Conservation (phyloP, 2,329 filamentous ascomycete genomes). For the Aspergillus novoparasiticus region DNA sequence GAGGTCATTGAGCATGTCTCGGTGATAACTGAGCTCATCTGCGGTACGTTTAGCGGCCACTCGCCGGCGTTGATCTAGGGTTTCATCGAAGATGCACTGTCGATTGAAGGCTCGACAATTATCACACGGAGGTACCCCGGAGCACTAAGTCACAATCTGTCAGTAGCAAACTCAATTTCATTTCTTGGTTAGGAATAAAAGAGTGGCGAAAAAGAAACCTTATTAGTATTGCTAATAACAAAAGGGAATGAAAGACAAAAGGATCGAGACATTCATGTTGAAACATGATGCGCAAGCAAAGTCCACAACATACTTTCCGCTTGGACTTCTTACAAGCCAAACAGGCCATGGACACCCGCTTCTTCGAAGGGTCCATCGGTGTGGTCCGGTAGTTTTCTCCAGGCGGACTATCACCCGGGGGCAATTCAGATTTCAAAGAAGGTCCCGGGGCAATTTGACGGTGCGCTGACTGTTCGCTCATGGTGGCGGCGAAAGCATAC, state of each 20-base stretch:
- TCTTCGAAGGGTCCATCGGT: constrained; percentile 31
- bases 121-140: constrained; percentile 40
- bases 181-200: not conserved
- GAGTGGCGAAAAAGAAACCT: not conserved
- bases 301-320: constrained; percentile 33
- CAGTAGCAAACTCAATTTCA: not conserved
- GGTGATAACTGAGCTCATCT: constrained; percentile 43
- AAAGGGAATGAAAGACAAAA: not conserved
- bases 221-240: too few relatives aligned
- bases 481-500: constrained; percentile 13
- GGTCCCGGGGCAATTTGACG: constrained; percentile 29
- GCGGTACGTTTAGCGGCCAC: constrained; percentile 44
- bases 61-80: constrained; percentile 55
- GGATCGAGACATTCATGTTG: not conserved
- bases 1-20: constrained; percentile 41
- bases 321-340: constrained; percentile 45
- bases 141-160: constrained; percentile 31
- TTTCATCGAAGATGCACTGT: constrained; percentile 60
- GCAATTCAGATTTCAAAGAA: constrained; percentile 15
- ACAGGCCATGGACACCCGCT: constrained; percentile 44
- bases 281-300: not conserved
- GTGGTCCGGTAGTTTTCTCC: constrained; percentile 9
- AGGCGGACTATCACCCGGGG: constrained; percentile 12
- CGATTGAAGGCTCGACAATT: constrained; percentile 40
- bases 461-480: constrained; percentile 24